Evolutionary conservation across 176 grass and related monocot species (phyloP).

Genomic region (Elaeis guineensis): DNA sequence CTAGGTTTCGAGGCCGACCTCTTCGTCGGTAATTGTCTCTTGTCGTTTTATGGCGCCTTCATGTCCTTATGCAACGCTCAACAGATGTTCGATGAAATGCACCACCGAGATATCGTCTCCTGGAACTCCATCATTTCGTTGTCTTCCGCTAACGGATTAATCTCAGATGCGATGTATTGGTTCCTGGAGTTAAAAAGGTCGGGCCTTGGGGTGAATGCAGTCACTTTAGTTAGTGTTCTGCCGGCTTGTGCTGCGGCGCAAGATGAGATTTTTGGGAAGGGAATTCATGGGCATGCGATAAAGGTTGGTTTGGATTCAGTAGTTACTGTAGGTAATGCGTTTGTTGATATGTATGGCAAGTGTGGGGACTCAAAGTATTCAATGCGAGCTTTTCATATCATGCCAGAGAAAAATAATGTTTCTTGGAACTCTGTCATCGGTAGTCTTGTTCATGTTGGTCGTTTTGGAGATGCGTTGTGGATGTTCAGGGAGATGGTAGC

Average conservation of each 20-base stretch:
- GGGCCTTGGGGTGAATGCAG: constrained; percentile 29
- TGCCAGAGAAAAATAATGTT: constrained; percentile 44
- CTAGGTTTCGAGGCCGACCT: constrained; percentile 37
- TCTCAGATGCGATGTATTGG: constrained; percentile 17
- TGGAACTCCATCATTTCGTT: constrained; percentile 70
- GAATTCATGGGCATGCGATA: constrained; percentile 39
- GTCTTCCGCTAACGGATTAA: constrained; percentile 29
- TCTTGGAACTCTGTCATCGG: constrained; percentile 79
- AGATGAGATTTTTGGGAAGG: constrained; percentile 46
- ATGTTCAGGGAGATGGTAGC: constrained; percentile 43
- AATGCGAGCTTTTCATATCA: constrained; percentile 34
- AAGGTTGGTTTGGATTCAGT: constrained; percentile 40
- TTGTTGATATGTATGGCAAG: constrained; percentile 74
- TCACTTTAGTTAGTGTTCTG: constrained; percentile 44
- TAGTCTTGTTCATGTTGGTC: constrained; percentile 42
- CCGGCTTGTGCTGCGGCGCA: constrained; percentile 47
- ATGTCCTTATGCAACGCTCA: constrained; percentile 12
- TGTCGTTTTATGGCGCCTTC: constrained; percentile 42
- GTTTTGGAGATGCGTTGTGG: constrained; percentile 31
- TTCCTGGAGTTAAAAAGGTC: constrained; percentile 38
- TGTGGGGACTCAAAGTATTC: constrained; percentile 37
- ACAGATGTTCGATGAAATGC: constrained; percentile 70
- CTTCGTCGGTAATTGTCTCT: constrained; percentile 62
- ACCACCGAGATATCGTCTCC: constrained; percentile 41
- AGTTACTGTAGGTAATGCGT: constrained; percentile 44